phyloP scores from a whole-genome alignment of 2,329 filamentous ascomycete genomes.

The Fusarium protoensiforme region DNA sequence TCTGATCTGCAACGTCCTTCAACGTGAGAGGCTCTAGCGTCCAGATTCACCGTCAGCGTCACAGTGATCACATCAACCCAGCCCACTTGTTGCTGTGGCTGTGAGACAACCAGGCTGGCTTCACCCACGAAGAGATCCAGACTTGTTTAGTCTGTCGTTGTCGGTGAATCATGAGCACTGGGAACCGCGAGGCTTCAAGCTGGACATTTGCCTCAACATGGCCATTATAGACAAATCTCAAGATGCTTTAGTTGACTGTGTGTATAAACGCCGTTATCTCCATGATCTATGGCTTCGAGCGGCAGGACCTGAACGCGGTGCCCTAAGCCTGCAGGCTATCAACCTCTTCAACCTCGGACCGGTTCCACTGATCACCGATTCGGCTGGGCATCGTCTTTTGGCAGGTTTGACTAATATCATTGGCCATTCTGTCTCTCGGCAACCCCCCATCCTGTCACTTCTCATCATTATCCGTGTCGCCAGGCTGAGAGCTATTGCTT shows the following conservation, averaged over 20 bases:
- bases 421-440: not conserved
- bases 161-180: not conserved
- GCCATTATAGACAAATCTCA: not conserved
- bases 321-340: not conserved
- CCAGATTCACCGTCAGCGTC: conserved; percentile 37
- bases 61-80: conserved; percentile 34
- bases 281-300: not conserved
- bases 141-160: conserved; percentile 4
- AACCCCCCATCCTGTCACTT: not conserved
- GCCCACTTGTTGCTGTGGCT: conserved; percentile 35
- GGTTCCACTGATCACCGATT: not conserved
- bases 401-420: not conserved
- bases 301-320: not conserved
- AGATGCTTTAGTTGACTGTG: not conserved
- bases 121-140: conserved; percentile 12
- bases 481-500: not conserved
- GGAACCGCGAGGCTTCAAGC: not conserved
- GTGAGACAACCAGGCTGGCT: conserved; percentile 35
- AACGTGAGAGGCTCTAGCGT: conserved; percentile 29
- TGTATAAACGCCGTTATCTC: not conserved
- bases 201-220: not conserved
- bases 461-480: not conserved
- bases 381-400: conserved; percentile 1
- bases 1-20: conserved; percentile 26
- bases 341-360: not conserved